Evolutionary conservation across 257 asterid genomes (phyloP).

Genomic region (Salvia splendens): DNA sequence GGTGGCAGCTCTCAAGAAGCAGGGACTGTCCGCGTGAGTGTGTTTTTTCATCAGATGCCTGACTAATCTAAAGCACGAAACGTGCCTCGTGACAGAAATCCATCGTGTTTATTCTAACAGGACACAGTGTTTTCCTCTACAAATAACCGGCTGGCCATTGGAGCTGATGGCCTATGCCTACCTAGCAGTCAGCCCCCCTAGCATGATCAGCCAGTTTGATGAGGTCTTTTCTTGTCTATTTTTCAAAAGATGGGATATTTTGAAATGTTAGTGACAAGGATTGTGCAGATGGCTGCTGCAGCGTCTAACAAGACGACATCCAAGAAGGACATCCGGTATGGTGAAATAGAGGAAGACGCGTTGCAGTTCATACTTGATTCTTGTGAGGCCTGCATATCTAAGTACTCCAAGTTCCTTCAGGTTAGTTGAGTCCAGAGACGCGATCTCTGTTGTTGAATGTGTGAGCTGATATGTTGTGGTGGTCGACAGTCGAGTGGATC

Average conservation of each 20-base stretch:
- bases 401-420: constrained; percentile 91
- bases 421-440: constrained; percentile 30
- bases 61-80: constrained; percentile 8
- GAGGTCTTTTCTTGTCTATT: constrained; percentile 45
- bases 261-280: constrained; percentile 4
- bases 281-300: constrained; percentile 79
- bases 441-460: background rate
- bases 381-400: constrained; percentile 79
- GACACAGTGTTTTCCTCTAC: constrained; percentile 77
- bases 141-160: constrained; percentile 89
- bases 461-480: background rate
- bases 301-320: constrained; percentile 74
- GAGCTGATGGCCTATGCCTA: constrained; percentile 95
- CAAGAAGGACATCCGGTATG: constrained; percentile 57
- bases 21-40: constrained; percentile 75
- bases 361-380: constrained; percentile 73
- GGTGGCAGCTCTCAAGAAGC: constrained; percentile 59
- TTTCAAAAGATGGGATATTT: too few relatives aligned
- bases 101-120: constrained; percentile 41
- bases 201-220: constrained; percentile 66
- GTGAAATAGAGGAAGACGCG: constrained; percentile 83
- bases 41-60: constrained; percentile 1
- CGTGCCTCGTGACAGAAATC: constrained; percentile 4
- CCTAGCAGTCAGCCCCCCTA: constrained; percentile 87
- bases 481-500: constrained; percentile 74